Conservation (phyloP, 1,284 basidiomycete species). For the Cryptococcus sp. region DNA sequence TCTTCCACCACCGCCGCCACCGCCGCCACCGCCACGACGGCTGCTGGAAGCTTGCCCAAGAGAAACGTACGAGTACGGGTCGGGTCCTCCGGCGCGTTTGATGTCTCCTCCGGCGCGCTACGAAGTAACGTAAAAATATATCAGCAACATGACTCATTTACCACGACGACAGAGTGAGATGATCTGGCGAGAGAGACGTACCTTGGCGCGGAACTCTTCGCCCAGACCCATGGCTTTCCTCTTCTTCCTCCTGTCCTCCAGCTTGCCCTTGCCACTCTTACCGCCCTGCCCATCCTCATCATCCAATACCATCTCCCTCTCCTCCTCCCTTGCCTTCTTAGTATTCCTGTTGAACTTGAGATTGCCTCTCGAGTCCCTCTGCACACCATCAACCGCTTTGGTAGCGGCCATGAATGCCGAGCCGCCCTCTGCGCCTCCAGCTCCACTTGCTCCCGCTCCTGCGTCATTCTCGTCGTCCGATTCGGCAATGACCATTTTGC, state of each 20-base stretch:
- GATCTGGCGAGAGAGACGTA: constrained; percentile 57
- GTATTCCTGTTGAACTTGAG: constrained; percentile 98
- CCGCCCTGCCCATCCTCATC: constrained; percentile 59
- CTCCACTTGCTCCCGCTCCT: constrained; percentile 46
- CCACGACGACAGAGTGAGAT: background rate
- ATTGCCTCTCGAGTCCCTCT: constrained; percentile 75
- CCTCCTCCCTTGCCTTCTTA: constrained; percentile 75
- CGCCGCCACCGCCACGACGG: constrained; percentile 30
- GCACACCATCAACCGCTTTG: constrained; percentile 74
- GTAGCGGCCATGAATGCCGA: constrained; percentile 79
- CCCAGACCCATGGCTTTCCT: constrained; percentile 65
- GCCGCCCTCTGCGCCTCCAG: constrained; percentile 63
- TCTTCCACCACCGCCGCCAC: constrained; percentile 28
- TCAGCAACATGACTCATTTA: background rate
- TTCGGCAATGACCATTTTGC: constrained; percentile 81
- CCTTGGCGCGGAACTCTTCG: constrained; percentile 73
- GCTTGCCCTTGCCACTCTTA: constrained; percentile 48
- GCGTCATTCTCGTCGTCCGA: constrained; percentile 55
- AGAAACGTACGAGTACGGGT: constrained; percentile 90
- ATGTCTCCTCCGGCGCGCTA: constrained; percentile 92
- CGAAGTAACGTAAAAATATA: constrained; percentile 1
- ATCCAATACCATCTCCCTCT: constrained; percentile 45
- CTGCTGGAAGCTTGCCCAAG: constrained; percentile 70
- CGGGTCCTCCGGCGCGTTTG: constrained; percentile 74
- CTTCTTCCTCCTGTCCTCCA: constrained; percentile 61